Evolutionary conservation across 2,329 filamentous ascomycete species (phyloP).

Genomic region (Arthroderma sp.): DNA sequence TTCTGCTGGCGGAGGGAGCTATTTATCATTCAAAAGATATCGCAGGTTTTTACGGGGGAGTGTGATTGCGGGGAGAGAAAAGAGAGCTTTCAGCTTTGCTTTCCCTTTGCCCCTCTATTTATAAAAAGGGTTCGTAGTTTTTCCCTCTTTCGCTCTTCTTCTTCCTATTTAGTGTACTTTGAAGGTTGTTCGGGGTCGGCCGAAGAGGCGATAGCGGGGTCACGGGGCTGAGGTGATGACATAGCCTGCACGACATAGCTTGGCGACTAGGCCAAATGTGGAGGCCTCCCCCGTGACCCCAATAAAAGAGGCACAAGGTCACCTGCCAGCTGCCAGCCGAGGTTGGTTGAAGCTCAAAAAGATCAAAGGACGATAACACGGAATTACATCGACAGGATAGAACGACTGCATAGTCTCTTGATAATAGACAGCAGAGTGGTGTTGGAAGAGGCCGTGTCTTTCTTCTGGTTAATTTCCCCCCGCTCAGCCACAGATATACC

Average conservation of each 20-base stretch:
- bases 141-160: too few relatives aligned
- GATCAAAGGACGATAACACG: background rate
- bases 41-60: too few relatives aligned
- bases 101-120: too few relatives aligned
- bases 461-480: too few relatives aligned
- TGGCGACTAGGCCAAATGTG: background rate
- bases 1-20: too few relatives aligned
- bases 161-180: too few relatives aligned
- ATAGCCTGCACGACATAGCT: conserved; percentile 1
- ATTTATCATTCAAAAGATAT: too few relatives aligned
- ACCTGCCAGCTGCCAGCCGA: background rate
- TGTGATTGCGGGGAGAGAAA: too few relatives aligned
- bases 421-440: background rate
- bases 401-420: background rate
- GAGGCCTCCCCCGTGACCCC: background rate
- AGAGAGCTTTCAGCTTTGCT: too few relatives aligned
- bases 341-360: background rate
- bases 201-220: background rate
- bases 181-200: background rate
- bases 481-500: too few relatives aligned
- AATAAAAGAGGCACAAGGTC: background rate
- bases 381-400: background rate
- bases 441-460: too few relatives aligned
- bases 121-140: too few relatives aligned
- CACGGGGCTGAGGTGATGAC: background rate